Evolutionary conservation across 805 yeast genomes (phyloP), one percentile per base, ranked within the genome.

Genomic region (Metschnikowia cubensis): DNA sequence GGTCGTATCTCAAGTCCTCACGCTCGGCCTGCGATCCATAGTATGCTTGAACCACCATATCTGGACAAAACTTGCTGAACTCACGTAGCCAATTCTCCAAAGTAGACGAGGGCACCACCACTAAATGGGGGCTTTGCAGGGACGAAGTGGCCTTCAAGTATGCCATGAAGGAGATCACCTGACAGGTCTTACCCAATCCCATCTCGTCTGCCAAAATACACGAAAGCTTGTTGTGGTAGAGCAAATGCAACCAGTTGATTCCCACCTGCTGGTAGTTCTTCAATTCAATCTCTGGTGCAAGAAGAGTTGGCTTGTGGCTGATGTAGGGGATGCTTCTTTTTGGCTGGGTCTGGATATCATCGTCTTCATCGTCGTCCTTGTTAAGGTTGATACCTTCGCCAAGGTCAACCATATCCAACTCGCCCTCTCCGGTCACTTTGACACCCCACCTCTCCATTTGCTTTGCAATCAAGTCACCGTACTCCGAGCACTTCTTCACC

Each of bases 171-270:
- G 97, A 79, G 68, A 94, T 92, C 32, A 94, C 96, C 69, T 94
- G 98, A 65, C 96, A 87, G 0, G 99, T 94, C 65, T 94, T 94
- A 52, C 99, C 99, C 44, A 94, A 74, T 4, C 96, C 99, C 99
- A 94, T 94, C 66, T 94, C 99, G 70, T 94, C 99, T 0, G 99
- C 99, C 44, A 94, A 73, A 50, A 94, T 94, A 70, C 99, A 91
- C 6, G 97, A 89, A 50, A 94, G 74, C 15, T 82, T 77, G 62
- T 86, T 82, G 51, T 81, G 82, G 65, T 92, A 94, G 31, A 94
- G 74, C 48, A 92, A 67, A 54, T 84, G 77, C 48, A 94, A 73
- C 99, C 99, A 94, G 65, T 94, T 94, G 47, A 94, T 71, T 42
- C 99, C 99, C n/a, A 91, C 96, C 59, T 90, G 94, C 71, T 94